Evolutionary conservation across 1,284 basidiomycete species (phyloP).

Genomic region (Apiotrichum sp.): DNA sequence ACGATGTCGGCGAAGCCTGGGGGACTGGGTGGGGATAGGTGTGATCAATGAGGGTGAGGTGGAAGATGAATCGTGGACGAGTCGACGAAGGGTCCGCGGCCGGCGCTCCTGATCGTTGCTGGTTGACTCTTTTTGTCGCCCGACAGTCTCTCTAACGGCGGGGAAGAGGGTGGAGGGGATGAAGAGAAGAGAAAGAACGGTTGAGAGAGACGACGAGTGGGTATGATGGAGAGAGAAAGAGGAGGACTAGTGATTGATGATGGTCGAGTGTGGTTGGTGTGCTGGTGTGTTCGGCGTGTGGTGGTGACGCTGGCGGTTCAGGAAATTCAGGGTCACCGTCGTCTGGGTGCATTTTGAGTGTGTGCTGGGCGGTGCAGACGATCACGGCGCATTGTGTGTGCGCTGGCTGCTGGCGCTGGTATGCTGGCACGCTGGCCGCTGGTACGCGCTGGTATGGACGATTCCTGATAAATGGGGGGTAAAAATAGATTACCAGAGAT

Average conservation of each 20-base stretch:
- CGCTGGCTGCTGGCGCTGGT: too few species aligned
- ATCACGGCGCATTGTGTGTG: too few species aligned
- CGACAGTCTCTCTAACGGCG: not conserved
- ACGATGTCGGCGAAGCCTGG: not conserved
- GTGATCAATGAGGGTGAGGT: not conserved
- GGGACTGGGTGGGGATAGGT: not conserved
- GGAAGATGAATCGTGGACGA: not conserved
- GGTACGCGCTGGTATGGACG: too few species aligned
- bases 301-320: slow-evolving; percentile 7
- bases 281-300: too few species aligned
- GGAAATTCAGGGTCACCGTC: too few species aligned
- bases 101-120: not conserved
- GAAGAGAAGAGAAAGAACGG: not conserved
- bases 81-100: not conserved
- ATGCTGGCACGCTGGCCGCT: too few species aligned
- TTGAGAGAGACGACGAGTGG: not conserved
- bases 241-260: too few species aligned
- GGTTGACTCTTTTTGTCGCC: not conserved
- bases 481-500: too few species aligned
- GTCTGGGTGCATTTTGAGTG: too few species aligned
- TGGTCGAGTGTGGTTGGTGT: too few species aligned
- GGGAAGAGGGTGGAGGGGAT: not conserved
- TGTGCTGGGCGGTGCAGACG: too few species aligned
- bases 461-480: too few species aligned
- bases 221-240: not conserved